Percentiles rank a stretch among this genome's conserved stretches.
Conservation (phyloP, 2,329 filamentous ascomycete genomes). For the Chaetothyriales sp. region DNA sequence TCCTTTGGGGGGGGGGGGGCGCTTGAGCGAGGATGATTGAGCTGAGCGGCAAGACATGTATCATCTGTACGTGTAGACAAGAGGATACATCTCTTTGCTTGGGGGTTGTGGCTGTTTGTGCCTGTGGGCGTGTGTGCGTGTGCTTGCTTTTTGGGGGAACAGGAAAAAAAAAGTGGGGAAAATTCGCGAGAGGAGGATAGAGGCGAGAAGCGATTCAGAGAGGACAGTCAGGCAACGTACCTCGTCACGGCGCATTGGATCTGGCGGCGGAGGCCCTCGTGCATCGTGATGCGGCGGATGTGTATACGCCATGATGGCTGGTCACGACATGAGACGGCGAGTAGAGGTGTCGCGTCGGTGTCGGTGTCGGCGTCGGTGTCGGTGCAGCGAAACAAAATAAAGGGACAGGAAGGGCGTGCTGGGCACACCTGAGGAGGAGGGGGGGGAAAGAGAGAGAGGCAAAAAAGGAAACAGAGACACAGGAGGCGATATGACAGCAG, state of each 20-base stretch:
- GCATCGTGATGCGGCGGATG: slow-evolving; percentile 4
- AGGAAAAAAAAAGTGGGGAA: neutral
- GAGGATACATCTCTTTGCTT: neutral
- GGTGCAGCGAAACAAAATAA: slow-evolving; percentile 4
- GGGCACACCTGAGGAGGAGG: slow-evolving; percentile 1
- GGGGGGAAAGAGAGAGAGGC: neutral
- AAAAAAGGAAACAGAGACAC: neutral
- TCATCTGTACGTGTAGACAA: neutral
- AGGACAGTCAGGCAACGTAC: slow-evolving; percentile 5
- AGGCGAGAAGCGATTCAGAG: neutral
- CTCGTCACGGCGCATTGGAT: slow-evolving; percentile 8
- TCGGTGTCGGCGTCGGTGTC: too few species aligned
- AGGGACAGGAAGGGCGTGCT: slow-evolving; percentile 3
- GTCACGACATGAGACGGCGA: slow-evolving; percentile 1
- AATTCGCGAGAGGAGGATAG: neutral
- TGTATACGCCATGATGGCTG: neutral
- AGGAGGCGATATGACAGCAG: neutral
- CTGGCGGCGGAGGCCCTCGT: slow-evolving; percentile 1
- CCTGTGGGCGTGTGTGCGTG: too few species aligned
- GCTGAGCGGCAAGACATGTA: neutral
- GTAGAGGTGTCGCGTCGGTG: slow-evolving; percentile 1
- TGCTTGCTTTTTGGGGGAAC: neutral
- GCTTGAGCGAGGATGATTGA: neutral
- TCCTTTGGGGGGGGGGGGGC: too few species aligned
- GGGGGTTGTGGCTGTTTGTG: too few species aligned